These are phyloP conservation scores for Sanghuangporus sanghuang DNA, from an alignment of 1,284 basidiomycete genomes.

Conservation along the genomic window DNA sequence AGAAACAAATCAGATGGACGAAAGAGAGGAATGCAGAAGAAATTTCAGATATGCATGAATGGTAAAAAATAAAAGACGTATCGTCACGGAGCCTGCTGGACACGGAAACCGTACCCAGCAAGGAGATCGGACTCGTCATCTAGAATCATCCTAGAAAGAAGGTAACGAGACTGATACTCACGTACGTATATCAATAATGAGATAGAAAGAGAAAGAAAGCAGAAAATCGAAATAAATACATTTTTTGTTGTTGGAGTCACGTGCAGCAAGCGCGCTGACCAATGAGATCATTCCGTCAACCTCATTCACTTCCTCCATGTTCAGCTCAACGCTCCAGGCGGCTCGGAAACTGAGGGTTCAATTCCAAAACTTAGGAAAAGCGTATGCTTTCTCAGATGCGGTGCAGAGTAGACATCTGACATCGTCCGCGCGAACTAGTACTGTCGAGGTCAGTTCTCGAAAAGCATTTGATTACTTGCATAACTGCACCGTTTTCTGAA, in stretches of 20 bases:
- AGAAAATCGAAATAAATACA: no score
- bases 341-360: background rate
- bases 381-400: background rate
- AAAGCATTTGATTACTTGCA: background rate
- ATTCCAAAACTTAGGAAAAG: background rate
- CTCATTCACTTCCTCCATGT: no score
- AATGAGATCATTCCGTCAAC: no score
- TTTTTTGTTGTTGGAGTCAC: no score
- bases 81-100: conserved; percentile 55
- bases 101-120: conserved; percentile 54
- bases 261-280: no score
- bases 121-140: conserved; percentile 85
- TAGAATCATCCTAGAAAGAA: conserved; percentile 57
- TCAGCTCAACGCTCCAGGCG: background rate
- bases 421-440: background rate
- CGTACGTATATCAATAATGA: background rate
- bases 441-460: conserved; percentile 3
- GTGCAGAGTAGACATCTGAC: background rate
- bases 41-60: conserved; percentile 86
- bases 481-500: background rate
- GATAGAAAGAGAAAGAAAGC: no score
- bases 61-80: conserved; percentile 53
- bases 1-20: conserved; percentile 17
- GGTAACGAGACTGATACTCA: background rate
- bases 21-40: conserved; percentile 25